Percentiles rank a stretch among this genome's conserved stretches.
Evolutionary conservation across 2,329 filamentous ascomycete species (phyloP).

Genomic region (Fusarium oligoseptatum): DNA sequence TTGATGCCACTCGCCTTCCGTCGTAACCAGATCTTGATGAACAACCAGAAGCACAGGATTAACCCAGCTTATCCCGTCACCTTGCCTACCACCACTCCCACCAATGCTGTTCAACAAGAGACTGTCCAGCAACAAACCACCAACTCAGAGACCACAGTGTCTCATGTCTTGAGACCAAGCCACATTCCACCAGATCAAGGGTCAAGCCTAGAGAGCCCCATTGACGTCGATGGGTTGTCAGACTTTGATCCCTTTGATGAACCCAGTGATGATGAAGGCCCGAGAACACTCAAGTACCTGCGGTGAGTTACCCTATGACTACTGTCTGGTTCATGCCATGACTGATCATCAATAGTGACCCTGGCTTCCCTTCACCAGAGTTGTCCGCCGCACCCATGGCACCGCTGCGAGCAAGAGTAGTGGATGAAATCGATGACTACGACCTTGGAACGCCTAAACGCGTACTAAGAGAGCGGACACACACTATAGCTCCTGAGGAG

Average conservation of each 20-base stretch:
- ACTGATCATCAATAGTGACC: background rate
- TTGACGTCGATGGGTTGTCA: background rate
- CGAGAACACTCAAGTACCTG: background rate
- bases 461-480: background rate
- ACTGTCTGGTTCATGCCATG: too few species aligned
- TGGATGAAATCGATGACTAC: background rate
- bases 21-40: background rate
- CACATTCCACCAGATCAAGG: background rate
- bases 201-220: background rate
- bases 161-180: background rate
- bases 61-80: background rate
- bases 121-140: background rate
- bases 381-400: background rate
- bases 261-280: background rate
- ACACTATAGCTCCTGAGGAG: background rate
- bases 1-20: conserved; percentile 10
- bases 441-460: background rate
- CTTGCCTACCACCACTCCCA: background rate
- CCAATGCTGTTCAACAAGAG: background rate
- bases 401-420: background rate
- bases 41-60: background rate
- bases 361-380: background rate
- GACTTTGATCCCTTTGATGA: background rate
- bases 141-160: background rate
- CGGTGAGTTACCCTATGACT: background rate